Evolutionary conservation across 192 early-diverging fungal genomes (phyloP).

Genomic region (Podila minutissima): DNA sequence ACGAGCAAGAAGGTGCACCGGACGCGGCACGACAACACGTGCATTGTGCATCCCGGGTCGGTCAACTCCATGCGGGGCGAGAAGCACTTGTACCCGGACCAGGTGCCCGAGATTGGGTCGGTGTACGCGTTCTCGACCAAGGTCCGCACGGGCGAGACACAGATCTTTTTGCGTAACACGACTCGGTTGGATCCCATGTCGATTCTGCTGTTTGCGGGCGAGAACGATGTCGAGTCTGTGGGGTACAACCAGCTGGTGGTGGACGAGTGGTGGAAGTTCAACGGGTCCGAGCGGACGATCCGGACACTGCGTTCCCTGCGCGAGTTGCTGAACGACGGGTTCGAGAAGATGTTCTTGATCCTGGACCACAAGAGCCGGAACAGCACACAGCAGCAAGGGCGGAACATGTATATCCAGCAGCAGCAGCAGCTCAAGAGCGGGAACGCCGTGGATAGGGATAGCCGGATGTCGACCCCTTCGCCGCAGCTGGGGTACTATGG

Average conservation of each 20-base stretch:
- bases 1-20: slow-evolving; percentile 50
- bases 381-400: slow-evolving; percentile 23
- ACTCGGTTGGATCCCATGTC: slow-evolving; percentile 53
- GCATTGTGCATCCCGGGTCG: slow-evolving; percentile 54
- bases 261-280: slow-evolving; percentile 54
- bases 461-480: slow-evolving; percentile 40
- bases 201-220: slow-evolving; percentile 53
- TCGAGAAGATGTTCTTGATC: slow-evolving; percentile 53
- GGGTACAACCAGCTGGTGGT: slow-evolving; percentile 43
- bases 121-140: slow-evolving; percentile 56
- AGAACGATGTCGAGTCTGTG: slow-evolving; percentile 45
- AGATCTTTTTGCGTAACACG: slow-evolving; percentile 54
- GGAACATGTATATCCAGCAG: slow-evolving; percentile 10
- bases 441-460: slow-evolving; percentile 12
- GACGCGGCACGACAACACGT: slow-evolving; percentile 52
- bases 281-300: slow-evolving; percentile 42
- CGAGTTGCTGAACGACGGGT: slow-evolving; percentile 43
- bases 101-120: slow-evolving; percentile 44
- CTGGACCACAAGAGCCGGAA: slow-evolving; percentile 43
- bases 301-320: slow-evolving; percentile 23
- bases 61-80: slow-evolving; percentile 53
- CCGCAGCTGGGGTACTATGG: slow-evolving; percentile 49
- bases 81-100: slow-evolving; percentile 22
- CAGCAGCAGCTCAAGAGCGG: slow-evolving; percentile 7
- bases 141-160: slow-evolving; percentile 45